Base-by-base conservation (phyloP, 2,329 filamentous ascomycete species). In the Colletotrichum kahawae region DNA sequence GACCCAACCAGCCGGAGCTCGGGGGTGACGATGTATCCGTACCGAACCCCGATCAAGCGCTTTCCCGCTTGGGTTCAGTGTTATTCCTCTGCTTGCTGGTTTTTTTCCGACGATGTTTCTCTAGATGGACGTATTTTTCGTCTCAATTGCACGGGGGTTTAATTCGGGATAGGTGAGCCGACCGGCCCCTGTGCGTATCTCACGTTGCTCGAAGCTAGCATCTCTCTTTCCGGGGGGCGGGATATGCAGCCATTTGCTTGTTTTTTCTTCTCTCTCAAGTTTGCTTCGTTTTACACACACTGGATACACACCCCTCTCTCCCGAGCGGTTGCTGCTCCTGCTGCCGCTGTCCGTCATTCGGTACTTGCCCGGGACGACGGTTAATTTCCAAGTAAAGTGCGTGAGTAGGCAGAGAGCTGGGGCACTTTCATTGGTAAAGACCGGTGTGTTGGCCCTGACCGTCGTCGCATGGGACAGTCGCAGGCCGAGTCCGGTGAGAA, bases 171-270 rank as follows among this genome's bases (percentile, higher is more conserved):
- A 9, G 38, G 38, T 48, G 18, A 68, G 64, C 54, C 70, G 29
- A 16, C 36, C 18, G 62, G 70, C 70, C 70, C 70, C 21, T 72
- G 65, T 72, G 70, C 43, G 70, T 56, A 72, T 72, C 70, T 33
- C 36, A 56, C 56, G 56, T 33, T 54, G 67, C 31, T 57, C 31
- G 31, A 36, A 38, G 21, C 59, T 63, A 63, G 29, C 54, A 48
- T 48, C 38, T 48, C 18, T 12, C 1, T 4, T 48, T n/a, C 38
- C 18, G 38, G 38, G 38, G 38, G 38, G 9, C 38, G 38, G 38
- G 18, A 48, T 48, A 48, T 48, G 38, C 38, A 48, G 21, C 24
- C 65, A 62, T 27, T 38, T 34, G 54, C 36, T n/a, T 18, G 16
- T 24, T 74, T 48, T 8, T 29, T 56, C 18, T 31, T 51, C 54